phyloP scores from a whole-genome alignment of 1,284 basidiomycete genomes.

The Flammula alnicola region DNA sequence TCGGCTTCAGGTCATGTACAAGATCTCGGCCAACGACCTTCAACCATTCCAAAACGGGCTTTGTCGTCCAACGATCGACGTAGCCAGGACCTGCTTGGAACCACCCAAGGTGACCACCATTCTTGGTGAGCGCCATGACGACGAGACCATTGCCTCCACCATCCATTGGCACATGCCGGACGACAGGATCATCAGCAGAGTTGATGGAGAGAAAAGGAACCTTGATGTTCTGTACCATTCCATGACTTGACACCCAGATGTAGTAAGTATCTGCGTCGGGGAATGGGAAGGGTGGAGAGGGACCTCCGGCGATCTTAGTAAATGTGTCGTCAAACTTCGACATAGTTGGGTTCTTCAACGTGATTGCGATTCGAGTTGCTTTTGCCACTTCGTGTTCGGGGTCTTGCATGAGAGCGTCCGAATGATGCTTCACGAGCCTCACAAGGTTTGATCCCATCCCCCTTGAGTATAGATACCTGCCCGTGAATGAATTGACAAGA shows the following conservation, averaged over 20 bases:
- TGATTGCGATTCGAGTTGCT: conserved; percentile 47
- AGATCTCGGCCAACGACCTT: conserved; percentile 59
- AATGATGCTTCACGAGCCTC: conserved; percentile 65
- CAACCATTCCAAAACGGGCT: conserved; percentile 79
- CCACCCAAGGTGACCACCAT: conserved; percentile 98
- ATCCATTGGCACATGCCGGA: conserved; percentile 62
- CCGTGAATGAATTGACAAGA: conserved; percentile 66
- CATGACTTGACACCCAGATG: conserved; percentile 61
- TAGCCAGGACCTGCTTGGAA: conserved; percentile 62
- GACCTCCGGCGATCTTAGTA: conserved; percentile 78
- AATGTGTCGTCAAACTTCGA: conserved; percentile 68
- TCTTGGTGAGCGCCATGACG: conserved; percentile 72
- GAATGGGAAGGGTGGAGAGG: conserved; percentile 81
- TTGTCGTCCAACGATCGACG: conserved; percentile 68
- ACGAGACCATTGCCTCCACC: conserved; percentile 66
- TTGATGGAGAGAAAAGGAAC: conserved; percentile 86
- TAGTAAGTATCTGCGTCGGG: conserved; percentile 83
- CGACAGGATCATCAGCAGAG: conserved; percentile 91
- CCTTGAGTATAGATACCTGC: conserved; percentile 77
- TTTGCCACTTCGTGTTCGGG: conserved; percentile 55
- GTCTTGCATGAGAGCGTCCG: conserved; percentile 52
- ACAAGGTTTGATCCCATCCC: conserved; percentile 84
- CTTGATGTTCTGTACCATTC: conserved; percentile 57
- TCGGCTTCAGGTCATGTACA: conserved; percentile 21
- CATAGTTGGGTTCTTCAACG: conserved; percentile 57